Conservation (phyloP, 306 rosid genomes). For the Arachis stenosperma region DNA sequence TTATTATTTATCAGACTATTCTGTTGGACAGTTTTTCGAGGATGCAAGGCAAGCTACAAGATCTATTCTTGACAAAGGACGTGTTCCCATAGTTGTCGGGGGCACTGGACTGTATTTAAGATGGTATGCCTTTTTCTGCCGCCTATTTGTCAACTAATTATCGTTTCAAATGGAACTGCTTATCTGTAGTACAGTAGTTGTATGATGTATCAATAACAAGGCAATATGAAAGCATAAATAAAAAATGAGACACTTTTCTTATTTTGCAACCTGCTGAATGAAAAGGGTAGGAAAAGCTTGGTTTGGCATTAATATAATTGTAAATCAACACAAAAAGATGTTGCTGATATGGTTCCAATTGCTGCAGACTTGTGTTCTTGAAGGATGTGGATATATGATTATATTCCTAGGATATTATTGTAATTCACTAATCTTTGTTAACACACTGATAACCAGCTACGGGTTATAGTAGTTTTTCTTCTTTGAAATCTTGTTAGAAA, state of each 20-base stretch:
- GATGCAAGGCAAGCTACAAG: slow-evolving; percentile 89
- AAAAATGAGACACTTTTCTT: slow-evolving; percentile 34
- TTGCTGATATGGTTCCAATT: background rate
- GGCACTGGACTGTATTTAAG: slow-evolving; percentile 95
- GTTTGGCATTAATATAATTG: slow-evolving; percentile 19
- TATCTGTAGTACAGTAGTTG: slow-evolving; percentile 21
- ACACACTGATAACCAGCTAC: slow-evolving; percentile 24
- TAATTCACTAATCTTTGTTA: slow-evolving; percentile 22
- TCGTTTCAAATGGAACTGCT: slow-evolving; percentile 13
- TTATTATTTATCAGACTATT: slow-evolving; percentile 75
- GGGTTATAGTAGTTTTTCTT: slow-evolving; percentile 14
- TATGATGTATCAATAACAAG: slow-evolving; percentile 28
- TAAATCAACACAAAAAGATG: slow-evolving; percentile 5
- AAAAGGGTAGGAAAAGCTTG: slow-evolving; percentile 7
- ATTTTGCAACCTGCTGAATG: background rate
- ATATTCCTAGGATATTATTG: slow-evolving; percentile 6
- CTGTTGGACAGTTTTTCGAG: slow-evolving; percentile 90
- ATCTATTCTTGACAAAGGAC: slow-evolving; percentile 69
- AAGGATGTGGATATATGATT: slow-evolving; percentile 12
- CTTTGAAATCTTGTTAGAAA: slow-evolving; percentile 3
- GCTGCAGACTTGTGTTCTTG: slow-evolving; percentile 19
- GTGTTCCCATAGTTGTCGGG: slow-evolving; percentile 89
- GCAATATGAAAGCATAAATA: slow-evolving; percentile 14
- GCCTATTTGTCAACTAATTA: slow-evolving; percentile 21
- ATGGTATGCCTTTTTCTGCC: slow-evolving; percentile 59